phyloP scores from a whole-genome alignment of 2,329 filamentous ascomycete genomes.

The Arthroderma sp. region DNA sequence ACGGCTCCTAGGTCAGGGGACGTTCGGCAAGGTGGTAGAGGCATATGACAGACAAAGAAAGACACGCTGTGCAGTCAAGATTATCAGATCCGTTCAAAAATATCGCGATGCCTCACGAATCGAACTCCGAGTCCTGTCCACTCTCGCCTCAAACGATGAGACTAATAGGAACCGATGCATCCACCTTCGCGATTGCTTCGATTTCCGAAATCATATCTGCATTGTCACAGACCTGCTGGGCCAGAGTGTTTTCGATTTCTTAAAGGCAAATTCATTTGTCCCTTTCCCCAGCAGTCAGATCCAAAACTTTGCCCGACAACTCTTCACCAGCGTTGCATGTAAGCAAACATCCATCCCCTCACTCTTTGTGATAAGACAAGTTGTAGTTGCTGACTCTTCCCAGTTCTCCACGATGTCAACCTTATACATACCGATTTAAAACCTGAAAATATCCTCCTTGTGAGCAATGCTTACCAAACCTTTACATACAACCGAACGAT shows the following conservation, averaged over 20 bases:
- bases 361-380: conserved; percentile 16
- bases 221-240: conserved; percentile 66
- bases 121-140: conserved; percentile 83
- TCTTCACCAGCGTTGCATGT: conserved; percentile 98
- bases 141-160: conserved; percentile 79
- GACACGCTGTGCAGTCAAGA: conserved; percentile 85
- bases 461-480: conserved; percentile 53
- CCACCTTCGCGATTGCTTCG: conserved; percentile 90
- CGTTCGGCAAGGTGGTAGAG: conserved; percentile 95
- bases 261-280: conserved; percentile 89
- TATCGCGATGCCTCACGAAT: conserved; percentile 94
- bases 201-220: conserved; percentile 94
- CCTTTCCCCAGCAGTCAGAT: conserved; percentile 98
- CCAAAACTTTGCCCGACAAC: conserved; percentile 85
- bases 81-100: conserved; percentile 95
- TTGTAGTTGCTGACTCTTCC: conserved; percentile 14
- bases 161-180: conserved; percentile 94
- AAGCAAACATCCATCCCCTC: conserved; percentile 34
- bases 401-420: conserved; percentile 91
- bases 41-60: conserved; percentile 68
- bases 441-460: conserved; percentile 55
- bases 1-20: conserved; percentile 86
- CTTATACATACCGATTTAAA: conserved; percentile 81
- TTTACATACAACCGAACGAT: conserved; percentile 59
- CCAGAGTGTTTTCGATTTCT: conserved; percentile 95